phyloP scores from a whole-genome alignment of 805 yeast genomes.

The Teunomyces lycoperdinae region DNA sequence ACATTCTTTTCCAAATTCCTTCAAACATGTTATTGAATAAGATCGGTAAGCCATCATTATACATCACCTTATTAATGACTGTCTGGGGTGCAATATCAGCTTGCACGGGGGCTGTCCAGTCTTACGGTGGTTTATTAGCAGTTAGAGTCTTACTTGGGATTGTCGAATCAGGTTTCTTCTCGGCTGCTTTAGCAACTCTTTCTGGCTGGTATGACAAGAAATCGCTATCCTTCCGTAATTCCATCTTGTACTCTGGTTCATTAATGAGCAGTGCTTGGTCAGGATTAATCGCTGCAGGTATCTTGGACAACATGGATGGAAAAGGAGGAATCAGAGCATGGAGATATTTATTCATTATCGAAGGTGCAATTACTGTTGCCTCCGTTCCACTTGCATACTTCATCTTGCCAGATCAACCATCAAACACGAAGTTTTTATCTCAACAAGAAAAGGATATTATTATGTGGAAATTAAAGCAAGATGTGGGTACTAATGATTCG shows the following conservation, averaged over 20 bases:
- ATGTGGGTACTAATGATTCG: constrained; percentile 40
- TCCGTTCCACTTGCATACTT: constrained; percentile 44
- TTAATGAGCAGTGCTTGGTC: constrained; percentile 52
- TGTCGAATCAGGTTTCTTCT: constrained; percentile 47
- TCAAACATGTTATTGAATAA: constrained; percentile 46
- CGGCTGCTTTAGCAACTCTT: constrained; percentile 46
- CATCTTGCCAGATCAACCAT: constrained; percentile 53
- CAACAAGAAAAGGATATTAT: constrained; percentile 45
- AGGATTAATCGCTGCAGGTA: constrained; percentile 55
- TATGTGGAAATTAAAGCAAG: constrained; percentile 39
- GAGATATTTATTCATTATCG: constrained; percentile 57
- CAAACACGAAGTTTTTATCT: constrained; percentile 44
- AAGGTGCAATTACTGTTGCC: constrained; percentile 52
- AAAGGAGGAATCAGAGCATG: constrained; percentile 43
- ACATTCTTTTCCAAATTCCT: constrained; percentile 48
- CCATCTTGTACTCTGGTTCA: constrained; percentile 51
- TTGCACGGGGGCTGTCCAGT: constrained; percentile 46
- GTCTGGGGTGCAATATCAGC: constrained; percentile 50
- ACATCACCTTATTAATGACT: constrained; percentile 48
- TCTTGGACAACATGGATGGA: constrained; percentile 43
- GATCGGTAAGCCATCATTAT: constrained; percentile 49
- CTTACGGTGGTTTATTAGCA: constrained; percentile 43
- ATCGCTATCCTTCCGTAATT: constrained; percentile 49
- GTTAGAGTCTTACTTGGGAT: constrained; percentile 48
- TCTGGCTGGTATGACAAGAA: constrained; percentile 56